Conservation (phyloP, 192 early-diverging fungal species). For the Backusella tuberculispora region DNA sequence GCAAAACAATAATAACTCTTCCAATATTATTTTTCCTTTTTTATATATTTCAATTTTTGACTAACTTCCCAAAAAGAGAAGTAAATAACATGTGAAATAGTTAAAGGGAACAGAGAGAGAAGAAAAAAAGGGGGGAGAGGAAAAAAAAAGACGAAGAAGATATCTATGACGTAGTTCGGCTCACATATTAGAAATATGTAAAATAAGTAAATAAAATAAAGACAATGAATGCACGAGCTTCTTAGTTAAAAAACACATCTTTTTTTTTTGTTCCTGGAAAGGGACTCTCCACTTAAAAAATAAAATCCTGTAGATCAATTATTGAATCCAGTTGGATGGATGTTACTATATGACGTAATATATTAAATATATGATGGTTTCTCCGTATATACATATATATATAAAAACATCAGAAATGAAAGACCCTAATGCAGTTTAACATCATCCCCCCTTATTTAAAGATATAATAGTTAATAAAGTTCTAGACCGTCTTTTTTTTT, state of each 20-base stretch:
- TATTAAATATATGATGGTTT: not conserved
- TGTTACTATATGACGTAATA: constrained; percentile 9
- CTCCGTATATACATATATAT: not conserved
- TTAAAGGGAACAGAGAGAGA: not conserved
- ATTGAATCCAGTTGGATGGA: constrained; percentile 7
- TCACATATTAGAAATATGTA: constrained; percentile 14
- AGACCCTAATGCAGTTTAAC: constrained; percentile 21
- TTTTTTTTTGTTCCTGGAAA: constrained; percentile 9
- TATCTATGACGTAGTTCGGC: not conserved
- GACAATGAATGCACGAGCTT: not conserved
- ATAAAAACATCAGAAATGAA: constrained; percentile 3
- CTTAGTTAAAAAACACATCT: not conserved
- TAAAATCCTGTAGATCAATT: constrained; percentile 11
- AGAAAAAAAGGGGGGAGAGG: not conserved
- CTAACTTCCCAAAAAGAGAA: constrained; percentile 10
- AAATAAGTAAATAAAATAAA: constrained; percentile 4
- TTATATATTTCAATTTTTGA: not conserved
- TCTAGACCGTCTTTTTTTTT: constrained; percentile 9
- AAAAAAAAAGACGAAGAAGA: not conserved
- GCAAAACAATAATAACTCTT: not conserved
- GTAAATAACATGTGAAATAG: not conserved
- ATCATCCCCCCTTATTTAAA: constrained; percentile 17
- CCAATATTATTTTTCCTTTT: not conserved
- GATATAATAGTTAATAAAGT: constrained; percentile 3
- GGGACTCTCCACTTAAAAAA: not conserved